A percentile compares a stretch with the other conserved stretches of the same genome.
Conservation (phyloP, 331 rosid species). For the Acacia concinna region DNA sequence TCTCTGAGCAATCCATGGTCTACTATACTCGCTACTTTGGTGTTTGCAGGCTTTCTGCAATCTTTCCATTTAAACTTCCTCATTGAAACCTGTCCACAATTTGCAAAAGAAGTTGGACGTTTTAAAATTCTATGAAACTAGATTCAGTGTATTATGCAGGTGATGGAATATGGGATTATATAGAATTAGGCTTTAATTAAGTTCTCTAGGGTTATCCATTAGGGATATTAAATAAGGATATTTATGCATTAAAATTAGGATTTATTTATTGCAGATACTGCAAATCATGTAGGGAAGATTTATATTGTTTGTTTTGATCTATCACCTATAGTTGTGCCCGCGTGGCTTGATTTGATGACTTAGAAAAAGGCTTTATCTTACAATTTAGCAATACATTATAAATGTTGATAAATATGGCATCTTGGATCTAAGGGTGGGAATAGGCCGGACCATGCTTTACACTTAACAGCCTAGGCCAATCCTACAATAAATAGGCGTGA, state of each 20-base stretch:
- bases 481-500: no score
- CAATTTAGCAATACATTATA: background rate
- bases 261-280: no score
- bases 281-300: background rate
- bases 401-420: background rate
- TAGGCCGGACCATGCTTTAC: no score
- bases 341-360: background rate
- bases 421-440: no score
- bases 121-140: background rate
- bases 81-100: constrained; percentile 62
- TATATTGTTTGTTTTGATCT: background rate
- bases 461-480: no score
- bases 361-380: background rate
- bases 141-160: background rate
- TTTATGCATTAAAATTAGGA: no score
- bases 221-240: no score
- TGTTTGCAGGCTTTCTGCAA: constrained; percentile 67
- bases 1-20: constrained; percentile 86
- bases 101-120: background rate
- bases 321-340: background rate
- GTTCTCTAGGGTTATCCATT: no score
- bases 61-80: constrained; percentile 92
- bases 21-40: constrained; percentile 62
- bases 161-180: no score
- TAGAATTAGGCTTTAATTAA: no score